phyloP scores from a whole-genome alignment of 2,329 filamentous ascomycete genomes.

The Clonostachys solani region DNA sequence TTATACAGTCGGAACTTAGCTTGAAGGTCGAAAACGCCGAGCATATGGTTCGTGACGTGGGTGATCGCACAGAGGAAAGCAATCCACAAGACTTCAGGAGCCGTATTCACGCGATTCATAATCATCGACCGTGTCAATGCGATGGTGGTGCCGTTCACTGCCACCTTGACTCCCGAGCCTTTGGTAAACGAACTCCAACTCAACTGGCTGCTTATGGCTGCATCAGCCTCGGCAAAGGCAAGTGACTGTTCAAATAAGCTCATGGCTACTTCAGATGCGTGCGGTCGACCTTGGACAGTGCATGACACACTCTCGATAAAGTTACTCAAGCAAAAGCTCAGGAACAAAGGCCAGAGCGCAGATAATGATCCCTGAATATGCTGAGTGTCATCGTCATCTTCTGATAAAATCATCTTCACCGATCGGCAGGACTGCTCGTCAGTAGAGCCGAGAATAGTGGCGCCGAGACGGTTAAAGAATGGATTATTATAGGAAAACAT shows the following conservation, averaged over 20 bases:
- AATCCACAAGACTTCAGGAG: conserved; percentile 83
- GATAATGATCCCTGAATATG: conserved; percentile 74
- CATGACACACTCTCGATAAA: conserved; percentile 87
- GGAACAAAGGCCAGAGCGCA: conserved; percentile 69
- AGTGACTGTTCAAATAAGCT: conserved; percentile 94
- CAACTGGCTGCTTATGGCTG: conserved; percentile 76
- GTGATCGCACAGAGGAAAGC: conserved; percentile 86
- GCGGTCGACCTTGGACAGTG: conserved; percentile 76
- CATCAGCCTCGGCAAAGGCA: conserved; percentile 93
- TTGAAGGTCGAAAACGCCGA: conserved; percentile 79
- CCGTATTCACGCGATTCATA: conserved; percentile 77
- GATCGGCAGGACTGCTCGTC: conserved; percentile 73
- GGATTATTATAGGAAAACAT: conserved; percentile 68
- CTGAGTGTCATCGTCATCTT: conserved; percentile 41
- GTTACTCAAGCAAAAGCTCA: conserved; percentile 69
- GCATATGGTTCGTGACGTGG: conserved; percentile 76
- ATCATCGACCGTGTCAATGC: conserved; percentile 62
- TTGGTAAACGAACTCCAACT: conserved; percentile 54
- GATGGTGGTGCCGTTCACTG: conserved; percentile 18
- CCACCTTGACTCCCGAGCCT: conserved; percentile 7
- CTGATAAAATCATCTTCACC: conserved; percentile 62
- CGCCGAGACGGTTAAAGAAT: conserved; percentile 69
- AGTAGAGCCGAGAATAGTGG: conserved; percentile 64
- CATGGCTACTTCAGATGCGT: conserved; percentile 88
- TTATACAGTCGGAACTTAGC: conserved; percentile 76